phyloP scores from a whole-genome alignment of 306 rosid species.

The Glycine soja region DNA sequence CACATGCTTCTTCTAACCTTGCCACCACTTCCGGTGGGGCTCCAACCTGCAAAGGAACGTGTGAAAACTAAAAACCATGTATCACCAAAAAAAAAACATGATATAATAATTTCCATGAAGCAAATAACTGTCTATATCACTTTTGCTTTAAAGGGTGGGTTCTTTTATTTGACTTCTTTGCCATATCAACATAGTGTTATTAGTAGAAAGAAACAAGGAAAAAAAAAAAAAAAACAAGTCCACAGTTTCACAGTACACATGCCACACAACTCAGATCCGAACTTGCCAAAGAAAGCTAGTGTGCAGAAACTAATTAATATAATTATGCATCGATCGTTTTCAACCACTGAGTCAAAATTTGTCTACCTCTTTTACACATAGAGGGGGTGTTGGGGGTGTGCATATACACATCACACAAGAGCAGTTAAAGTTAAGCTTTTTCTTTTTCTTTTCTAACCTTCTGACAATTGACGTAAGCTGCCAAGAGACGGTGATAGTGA shows the following conservation, averaged over 20 bases:
- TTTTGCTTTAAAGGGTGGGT: slow-evolving; percentile 34
- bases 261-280: slow-evolving; percentile 54
- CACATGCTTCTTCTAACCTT: slow-evolving; percentile 81
- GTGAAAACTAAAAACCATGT: not conserved
- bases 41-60: slow-evolving; percentile 67
- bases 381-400: not conserved
- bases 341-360: slow-evolving; percentile 3
- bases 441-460: slow-evolving; percentile 60
- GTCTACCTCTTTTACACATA: not conserved
- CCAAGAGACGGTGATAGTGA: slow-evolving; percentile 91
- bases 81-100: not conserved
- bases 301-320: slow-evolving; percentile 35
- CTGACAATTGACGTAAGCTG: slow-evolving; percentile 90
- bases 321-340: slow-evolving; percentile 34
- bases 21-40: slow-evolving; percentile 89
- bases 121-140: slow-evolving; percentile 40
- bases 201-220: not conserved
- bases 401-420: not conserved
- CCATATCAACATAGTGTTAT: slow-evolving; percentile 11
- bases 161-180: slow-evolving; percentile 31
- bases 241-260: slow-evolving; percentile 21
- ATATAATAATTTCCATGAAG: slow-evolving; percentile 3
- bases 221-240: not conserved
- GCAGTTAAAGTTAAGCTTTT: slow-evolving; percentile 30
- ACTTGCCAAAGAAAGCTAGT: slow-evolving; percentile 29